Base-by-base conservation (phyloP, 2,329 filamentous ascomycete genomes). In the Pochonia chlamydosporia region DNA sequence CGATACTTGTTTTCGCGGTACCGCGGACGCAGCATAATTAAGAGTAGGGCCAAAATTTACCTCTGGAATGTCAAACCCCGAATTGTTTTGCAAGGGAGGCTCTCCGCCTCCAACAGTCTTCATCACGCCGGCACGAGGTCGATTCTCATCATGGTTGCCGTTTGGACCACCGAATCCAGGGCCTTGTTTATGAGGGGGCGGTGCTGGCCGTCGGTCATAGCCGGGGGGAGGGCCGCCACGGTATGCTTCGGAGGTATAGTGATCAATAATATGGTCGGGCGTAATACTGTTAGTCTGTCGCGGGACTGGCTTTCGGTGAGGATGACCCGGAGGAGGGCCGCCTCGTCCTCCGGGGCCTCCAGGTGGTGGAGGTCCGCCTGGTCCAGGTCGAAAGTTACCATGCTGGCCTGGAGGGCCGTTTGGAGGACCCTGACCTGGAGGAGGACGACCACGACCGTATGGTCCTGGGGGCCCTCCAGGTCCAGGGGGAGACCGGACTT, bases 11-110 rank as follows among this genome's bases (percentile, higher is more conserved):
- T 53, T 65, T 5, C 54, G 60, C 9, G 62, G 55, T 3, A 62
- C 52, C n/a, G 65, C 49, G 16, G 62, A 39, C 11, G 66, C 69
- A 28, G 61, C 67, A 48, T 89, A 85, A 50, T 86, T 84, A 56
- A 88, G 70, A 0, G 91, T 96, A 5, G 85, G 89, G 0, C 92
- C 92, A 66, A 96, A 96, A 63, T 96, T 84, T 52, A 96, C 79
- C 4, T 76, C 69, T 1, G 89, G 88, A 50, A 95, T 82, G 48
- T 81, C 75, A 21, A 78, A 72, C 13, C 70, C 61, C 1, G 62
- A 43, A 43, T 49, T 50, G 36, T 48, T 49, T 35, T 52, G 56
- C 24, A 46, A 52, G 31, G 58, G 57, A 7, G 57, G 58, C 2
- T 70, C 66, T 3, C 60, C 58, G n/a, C 72, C 72, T 4, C 89